These are phyloP conservation scores for Spatholobus suberectus DNA, from an alignment of 306 rosid genomes.

Conservation along the genomic window DNA sequence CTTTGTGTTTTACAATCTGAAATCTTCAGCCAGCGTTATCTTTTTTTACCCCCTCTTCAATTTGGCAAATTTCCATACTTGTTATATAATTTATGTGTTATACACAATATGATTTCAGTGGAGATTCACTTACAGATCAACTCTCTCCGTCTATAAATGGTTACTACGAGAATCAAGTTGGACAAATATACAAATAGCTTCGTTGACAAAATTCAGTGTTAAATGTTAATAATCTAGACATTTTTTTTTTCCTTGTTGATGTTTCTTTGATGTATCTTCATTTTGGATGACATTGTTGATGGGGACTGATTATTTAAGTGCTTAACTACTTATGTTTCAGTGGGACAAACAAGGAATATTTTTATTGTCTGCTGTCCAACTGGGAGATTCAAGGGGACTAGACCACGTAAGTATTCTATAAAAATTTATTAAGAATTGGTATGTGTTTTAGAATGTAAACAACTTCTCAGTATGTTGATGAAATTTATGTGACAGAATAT, in stretches of 20 bases:
- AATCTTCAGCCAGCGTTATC: background rate
- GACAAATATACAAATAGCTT: background rate
- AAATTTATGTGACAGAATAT: slow-evolving; percentile 53
- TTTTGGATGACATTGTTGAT: slow-evolving; percentile 18
- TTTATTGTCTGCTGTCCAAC: slow-evolving; percentile 43
- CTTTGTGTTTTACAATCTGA: background rate
- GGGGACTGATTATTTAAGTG: slow-evolving; percentile 41
- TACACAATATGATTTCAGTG: background rate
- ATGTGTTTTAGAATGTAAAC: background rate
- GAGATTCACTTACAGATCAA: background rate
- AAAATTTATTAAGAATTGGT: background rate
- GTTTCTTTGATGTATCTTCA: background rate
- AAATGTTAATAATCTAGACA: background rate
- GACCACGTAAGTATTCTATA: slow-evolving; percentile 46
- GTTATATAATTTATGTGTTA: background rate
- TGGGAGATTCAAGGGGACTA: slow-evolving; percentile 34
- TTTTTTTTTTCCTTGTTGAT: background rate
- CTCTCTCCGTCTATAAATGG: background rate
- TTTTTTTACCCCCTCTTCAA: background rate
- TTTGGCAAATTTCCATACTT: background rate
- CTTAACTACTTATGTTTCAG: slow-evolving; percentile 44
- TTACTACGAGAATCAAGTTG: background rate
- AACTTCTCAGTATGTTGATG: slow-evolving; percentile 47
- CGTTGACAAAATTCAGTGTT: background rate
- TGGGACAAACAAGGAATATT: slow-evolving; percentile 38